Evolutionary conservation across 2,329 filamentous ascomycete genomes (phyloP).

Genomic region (Nemania sp.): DNA sequence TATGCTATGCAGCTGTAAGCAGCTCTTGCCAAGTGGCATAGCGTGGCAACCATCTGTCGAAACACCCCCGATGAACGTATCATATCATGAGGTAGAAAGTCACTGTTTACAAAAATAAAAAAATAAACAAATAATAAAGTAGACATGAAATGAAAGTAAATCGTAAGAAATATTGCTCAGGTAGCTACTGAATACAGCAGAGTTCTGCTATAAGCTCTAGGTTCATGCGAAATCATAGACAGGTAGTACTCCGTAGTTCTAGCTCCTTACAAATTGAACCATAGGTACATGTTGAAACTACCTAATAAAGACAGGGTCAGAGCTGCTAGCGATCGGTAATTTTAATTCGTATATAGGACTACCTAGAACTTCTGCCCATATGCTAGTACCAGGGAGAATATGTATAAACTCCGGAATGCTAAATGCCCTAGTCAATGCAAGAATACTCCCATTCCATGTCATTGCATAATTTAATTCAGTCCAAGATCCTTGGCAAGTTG

Average conservation of each 20-base stretch:
- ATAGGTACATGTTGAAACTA: too few relatives aligned
- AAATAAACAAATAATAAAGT: too few relatives aligned
- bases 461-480: constrained; percentile 45
- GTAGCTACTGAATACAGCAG: too few relatives aligned
- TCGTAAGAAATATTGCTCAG: too few relatives aligned
- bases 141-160: too few relatives aligned
- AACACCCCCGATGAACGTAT: too few relatives aligned
- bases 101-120: neutral
- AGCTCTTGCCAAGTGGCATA: constrained; percentile 11
- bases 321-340: neutral
- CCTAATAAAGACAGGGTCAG: too few relatives aligned
- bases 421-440: neutral
- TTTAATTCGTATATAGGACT: neutral
- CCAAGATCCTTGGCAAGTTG: constrained; percentile 89
- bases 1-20: neutral
- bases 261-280: too few relatives aligned
- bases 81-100: too few relatives aligned
- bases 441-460: neutral
- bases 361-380: neutral
- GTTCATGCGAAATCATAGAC: too few relatives aligned
- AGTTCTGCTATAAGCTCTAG: too few relatives aligned
- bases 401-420: neutral
- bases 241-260: too few relatives aligned
- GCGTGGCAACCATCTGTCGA: neutral
- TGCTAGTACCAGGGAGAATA: neutral